Evolutionary conservation across 371 early-diverging fungal species (phyloP).

Genomic region (Catenaria anguillulae): DNA sequence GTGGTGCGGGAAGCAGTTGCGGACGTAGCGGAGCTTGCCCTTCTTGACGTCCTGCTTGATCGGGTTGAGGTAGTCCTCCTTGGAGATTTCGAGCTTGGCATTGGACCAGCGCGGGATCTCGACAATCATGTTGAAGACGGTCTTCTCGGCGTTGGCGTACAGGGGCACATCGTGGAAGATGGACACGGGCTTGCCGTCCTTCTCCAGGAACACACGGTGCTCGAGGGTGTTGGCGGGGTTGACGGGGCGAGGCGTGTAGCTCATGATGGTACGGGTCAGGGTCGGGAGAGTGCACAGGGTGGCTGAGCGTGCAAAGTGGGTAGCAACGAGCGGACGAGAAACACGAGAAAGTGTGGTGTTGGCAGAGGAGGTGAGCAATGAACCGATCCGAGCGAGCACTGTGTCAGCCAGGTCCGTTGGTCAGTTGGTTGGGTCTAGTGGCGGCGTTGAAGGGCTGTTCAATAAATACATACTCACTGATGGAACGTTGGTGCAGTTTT

Average conservation of each 20-base stretch:
- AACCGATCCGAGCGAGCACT: too few species aligned
- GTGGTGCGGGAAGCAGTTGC: slow-evolving; percentile 99
- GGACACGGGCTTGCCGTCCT: slow-evolving; percentile 53
- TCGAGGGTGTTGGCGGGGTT: slow-evolving; percentile 79
- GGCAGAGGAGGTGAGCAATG: too few species aligned
- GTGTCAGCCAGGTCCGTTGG: too few species aligned
- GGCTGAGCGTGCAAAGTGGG: background rate
- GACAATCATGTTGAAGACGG: slow-evolving; percentile 88
- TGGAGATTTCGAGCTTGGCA: slow-evolving; percentile 98
- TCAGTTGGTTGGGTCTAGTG: too few species aligned
- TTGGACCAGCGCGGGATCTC: slow-evolving; percentile 99
- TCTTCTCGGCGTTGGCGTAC: slow-evolving; percentile 65
- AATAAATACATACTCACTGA: too few species aligned
- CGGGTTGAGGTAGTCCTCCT: slow-evolving; percentile 87
- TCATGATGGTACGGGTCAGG: slow-evolving; percentile 26
- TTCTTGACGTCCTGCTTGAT: slow-evolving; percentile 99
- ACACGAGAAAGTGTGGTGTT: background rate
- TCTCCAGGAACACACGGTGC: slow-evolving; percentile 58
- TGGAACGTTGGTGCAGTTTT: too few species aligned
- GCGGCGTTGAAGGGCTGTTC: too few species aligned
- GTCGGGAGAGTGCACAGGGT: too few species aligned
- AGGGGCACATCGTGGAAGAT: slow-evolving; percentile 99
- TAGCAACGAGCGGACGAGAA: background rate
- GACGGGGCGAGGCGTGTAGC: slow-evolving; percentile 50
- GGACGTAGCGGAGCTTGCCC: slow-evolving; percentile 93